Conservation (phyloP, 2,329 filamentous ascomycete genomes). For the Didymellaceae sp. region DNA sequence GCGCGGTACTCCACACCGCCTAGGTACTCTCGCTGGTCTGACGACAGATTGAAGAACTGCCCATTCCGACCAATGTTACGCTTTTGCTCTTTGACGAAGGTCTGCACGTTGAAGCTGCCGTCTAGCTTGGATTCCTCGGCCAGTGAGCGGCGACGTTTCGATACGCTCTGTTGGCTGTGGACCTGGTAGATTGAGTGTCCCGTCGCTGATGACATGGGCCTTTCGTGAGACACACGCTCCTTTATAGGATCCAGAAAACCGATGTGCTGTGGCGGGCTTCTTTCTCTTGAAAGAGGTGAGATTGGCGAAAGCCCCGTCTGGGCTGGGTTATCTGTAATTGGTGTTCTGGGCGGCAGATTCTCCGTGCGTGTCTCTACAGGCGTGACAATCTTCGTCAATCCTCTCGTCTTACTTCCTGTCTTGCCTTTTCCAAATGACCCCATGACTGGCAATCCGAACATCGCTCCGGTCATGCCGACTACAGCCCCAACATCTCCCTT, state of each 20-base stretch:
- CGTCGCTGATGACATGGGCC: slow-evolving; percentile 24
- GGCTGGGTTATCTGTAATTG: slow-evolving; percentile 7
- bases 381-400: slow-evolving; percentile 14
- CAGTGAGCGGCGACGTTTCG: slow-evolving; percentile 24
- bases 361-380: slow-evolving; percentile 9
- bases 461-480: slow-evolving; percentile 30
- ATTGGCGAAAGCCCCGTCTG: slow-evolving; percentile 14
- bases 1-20: slow-evolving; percentile 32
- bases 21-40: slow-evolving; percentile 30
- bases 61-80: slow-evolving; percentile 29
- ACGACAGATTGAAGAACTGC: slow-evolving; percentile 30
- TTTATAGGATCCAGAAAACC: slow-evolving; percentile 30
- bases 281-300: slow-evolving; percentile 17
- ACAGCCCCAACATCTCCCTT: slow-evolving; percentile 24
- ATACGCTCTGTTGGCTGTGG: slow-evolving; percentile 24
- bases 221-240: slow-evolving; percentile 22
- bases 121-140: slow-evolving; percentile 22
- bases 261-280: slow-evolving; percentile 22
- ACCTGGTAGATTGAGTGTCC: slow-evolving; percentile 31
- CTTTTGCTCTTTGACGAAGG: slow-evolving; percentile 32
- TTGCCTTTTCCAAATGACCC: slow-evolving; percentile 29
- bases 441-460: slow-evolving; percentile 32
- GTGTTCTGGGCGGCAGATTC: slow-evolving; percentile 13
- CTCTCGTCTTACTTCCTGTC: slow-evolving; percentile 10
- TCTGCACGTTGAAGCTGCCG: slow-evolving; percentile 28